Evolutionary conservation across 306 rosid species (phyloP), one percentile per base, ranked within the genome.

Genomic region (Begonia masoniana): DNA sequence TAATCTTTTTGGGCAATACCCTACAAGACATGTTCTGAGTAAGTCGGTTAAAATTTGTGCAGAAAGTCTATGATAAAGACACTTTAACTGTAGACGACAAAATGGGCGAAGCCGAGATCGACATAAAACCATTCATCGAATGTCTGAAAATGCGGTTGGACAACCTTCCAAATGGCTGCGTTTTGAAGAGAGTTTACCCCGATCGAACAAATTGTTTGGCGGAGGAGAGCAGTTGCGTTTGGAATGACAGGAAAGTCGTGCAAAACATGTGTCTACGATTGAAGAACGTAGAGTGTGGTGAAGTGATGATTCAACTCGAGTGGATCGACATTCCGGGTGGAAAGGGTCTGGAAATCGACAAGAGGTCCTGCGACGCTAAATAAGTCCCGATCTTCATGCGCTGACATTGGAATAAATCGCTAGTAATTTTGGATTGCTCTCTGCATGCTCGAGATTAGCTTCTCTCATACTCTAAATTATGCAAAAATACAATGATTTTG

Each of bases 91-190:
- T 10, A 35, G 88, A 91, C 56, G 97, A 91, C 76, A 64, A 69
- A 62, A 85, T 91, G 96, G 97, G 97, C 1, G 87, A 85, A 16
- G 94, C 96, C 19, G 81, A 57, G 4, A 62, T 91, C 31, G 96
- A 91, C 73, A 62, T 91, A 21, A 67, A 64, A 62, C 94, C 96
- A 14, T 91, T 74, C 56, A 12, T 68, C 24, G 58, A 78, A 56
- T 60, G 82, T 47, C 31, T 71, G 15, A 59, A 63, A 56, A 63
- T 77, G 91, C 74, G 59, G 0, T 46, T 70, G 71, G 35, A 54
- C 8, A 65, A 23, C 11, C 91, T 81, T 39, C 85, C 87, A 41
- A 61, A 81, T 53, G 97, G 92, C 0, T 69, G 76, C 42, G 64
- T 64, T 21, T 56, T 85, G 7, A 91, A 83, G 72, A 85, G 71